phyloP scores from a whole-genome alignment of 2,329 filamentous ascomycete species.

The Clonostachys rhizophaga region DNA sequence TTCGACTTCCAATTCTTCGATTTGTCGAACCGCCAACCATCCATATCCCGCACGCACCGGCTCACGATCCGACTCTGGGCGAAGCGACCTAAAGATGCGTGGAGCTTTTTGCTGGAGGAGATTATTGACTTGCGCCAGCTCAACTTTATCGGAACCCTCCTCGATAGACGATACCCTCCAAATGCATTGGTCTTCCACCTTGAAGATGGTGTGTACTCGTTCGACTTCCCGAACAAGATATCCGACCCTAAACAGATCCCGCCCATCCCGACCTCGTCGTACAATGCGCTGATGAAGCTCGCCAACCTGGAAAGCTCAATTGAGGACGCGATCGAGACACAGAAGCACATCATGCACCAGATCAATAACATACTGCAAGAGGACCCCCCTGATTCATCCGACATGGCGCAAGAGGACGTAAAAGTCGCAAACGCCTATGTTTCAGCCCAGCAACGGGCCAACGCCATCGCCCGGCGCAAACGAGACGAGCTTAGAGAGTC shows the following conservation, averaged over 20 bases:
- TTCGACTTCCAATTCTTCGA: slow-evolving; percentile 87
- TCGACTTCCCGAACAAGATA: slow-evolving; percentile 55
- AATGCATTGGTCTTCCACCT: slow-evolving; percentile 87
- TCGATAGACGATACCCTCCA: slow-evolving; percentile 66
- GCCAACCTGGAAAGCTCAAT: slow-evolving; percentile 87
- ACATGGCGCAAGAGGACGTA: slow-evolving; percentile 42
- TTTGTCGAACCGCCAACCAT: slow-evolving; percentile 56
- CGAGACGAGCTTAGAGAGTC: slow-evolving; percentile 65
- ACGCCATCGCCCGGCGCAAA: slow-evolving; percentile 56
- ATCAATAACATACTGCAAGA: slow-evolving; percentile 58
- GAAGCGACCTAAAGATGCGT: slow-evolving; percentile 44
- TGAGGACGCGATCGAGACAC: slow-evolving; percentile 79
- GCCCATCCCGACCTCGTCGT: slow-evolving; percentile 65
- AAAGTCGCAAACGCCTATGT: slow-evolving; percentile 48
- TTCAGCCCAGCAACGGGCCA: slow-evolving; percentile 57
- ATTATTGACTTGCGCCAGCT: slow-evolving; percentile 66
- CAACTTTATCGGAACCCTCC: slow-evolving; percentile 73
- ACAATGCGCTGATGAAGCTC: slow-evolving; percentile 82
- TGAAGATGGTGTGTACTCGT: slow-evolving; percentile 79
- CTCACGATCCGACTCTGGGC: slow-evolving; percentile 74
- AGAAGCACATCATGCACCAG: slow-evolving; percentile 69
- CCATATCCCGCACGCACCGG: slow-evolving; percentile 59
- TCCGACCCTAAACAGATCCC: slow-evolving; percentile 47
- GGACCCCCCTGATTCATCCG: slow-evolving; percentile 34
- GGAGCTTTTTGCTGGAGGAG: slow-evolving; percentile 65